phyloP scores from a whole-genome alignment of 2,329 filamentous ascomycete genomes.

The Penicillium brevicompactum region DNA sequence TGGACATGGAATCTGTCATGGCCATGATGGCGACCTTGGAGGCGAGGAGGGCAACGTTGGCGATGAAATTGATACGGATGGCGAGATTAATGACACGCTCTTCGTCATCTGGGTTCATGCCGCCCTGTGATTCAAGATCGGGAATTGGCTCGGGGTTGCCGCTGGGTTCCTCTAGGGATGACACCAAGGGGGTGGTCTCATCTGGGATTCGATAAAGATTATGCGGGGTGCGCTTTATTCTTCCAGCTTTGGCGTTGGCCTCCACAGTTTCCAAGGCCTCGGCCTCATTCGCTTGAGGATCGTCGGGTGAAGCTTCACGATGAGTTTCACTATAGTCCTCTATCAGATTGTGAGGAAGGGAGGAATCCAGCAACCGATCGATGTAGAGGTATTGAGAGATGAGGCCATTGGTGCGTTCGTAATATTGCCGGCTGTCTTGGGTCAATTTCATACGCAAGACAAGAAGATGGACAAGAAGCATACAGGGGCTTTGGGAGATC shows the following conservation, averaged over 20 bases:
- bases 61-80: conserved; percentile 81
- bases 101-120: conserved; percentile 64
- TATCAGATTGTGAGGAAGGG: conserved; percentile 85
- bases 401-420: conserved; percentile 84
- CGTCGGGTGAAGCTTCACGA: not conserved
- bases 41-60: conserved; percentile 73
- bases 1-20: conserved; percentile 68
- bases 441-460: not conserved
- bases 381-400: conserved; percentile 94
- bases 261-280: conserved; percentile 52
- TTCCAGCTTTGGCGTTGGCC: conserved; percentile 37
- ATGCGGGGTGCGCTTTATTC: conserved; percentile 75
- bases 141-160: conserved; percentile 43
- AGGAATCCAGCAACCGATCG: conserved; percentile 85
- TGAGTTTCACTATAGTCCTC: conserved; percentile 69
- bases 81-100: conserved; percentile 79
- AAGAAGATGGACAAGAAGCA: conserved; percentile 20
- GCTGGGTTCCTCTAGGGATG: conserved; percentile 61
- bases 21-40: conserved; percentile 78
- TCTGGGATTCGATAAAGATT: conserved; percentile 74
- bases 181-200: conserved; percentile 33
- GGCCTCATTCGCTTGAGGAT: conserved; percentile 43
- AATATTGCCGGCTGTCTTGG: conserved; percentile 69
- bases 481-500: conserved; percentile 71
- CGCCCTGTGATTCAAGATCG: conserved; percentile 47